A percentile compares a stretch with the other conserved stretches of the same genome.
Conservation (phyloP, 306 rosid genomes). For the Glycine soja region DNA sequence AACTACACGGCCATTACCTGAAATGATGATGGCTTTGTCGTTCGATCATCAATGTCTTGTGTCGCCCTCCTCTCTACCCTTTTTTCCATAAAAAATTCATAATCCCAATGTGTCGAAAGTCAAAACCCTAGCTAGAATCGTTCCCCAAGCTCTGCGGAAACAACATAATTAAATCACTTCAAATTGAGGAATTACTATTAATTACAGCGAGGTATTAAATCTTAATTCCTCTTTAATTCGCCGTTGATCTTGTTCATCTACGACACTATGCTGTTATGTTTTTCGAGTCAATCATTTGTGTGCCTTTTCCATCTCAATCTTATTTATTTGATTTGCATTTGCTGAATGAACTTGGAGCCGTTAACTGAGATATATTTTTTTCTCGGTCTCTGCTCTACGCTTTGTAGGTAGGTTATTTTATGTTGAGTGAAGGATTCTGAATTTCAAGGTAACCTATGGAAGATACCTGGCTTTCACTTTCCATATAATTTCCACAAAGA, state of each 20-base stretch:
- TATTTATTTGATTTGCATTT: not conserved
- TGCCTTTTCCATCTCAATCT: not conserved
- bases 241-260: not conserved
- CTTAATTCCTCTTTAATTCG: slow-evolving; percentile 11
- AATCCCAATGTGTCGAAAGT: not conserved
- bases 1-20: not conserved
- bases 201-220: not conserved
- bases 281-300: not conserved
- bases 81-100: not conserved
- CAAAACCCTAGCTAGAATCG: slow-evolving; percentile 14
- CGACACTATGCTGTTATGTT: not conserved
- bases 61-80: not conserved
- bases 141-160: not conserved
- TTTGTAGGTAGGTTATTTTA: no score
- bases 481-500: no score
- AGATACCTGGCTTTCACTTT: no score
- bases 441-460: no score
- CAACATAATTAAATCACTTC: slow-evolving; percentile 4
- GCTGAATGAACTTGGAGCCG: not conserved
- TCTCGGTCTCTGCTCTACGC: no score
- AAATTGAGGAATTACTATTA: slow-evolving; percentile 1
- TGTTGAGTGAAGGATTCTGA: no score
- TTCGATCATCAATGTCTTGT: not conserved
- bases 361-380: no score
- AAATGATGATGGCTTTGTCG: not conserved